Base-by-base conservation (phyloP, 495 filamentous ascomycete species). In the Penicillium maclennaniae region DNA sequence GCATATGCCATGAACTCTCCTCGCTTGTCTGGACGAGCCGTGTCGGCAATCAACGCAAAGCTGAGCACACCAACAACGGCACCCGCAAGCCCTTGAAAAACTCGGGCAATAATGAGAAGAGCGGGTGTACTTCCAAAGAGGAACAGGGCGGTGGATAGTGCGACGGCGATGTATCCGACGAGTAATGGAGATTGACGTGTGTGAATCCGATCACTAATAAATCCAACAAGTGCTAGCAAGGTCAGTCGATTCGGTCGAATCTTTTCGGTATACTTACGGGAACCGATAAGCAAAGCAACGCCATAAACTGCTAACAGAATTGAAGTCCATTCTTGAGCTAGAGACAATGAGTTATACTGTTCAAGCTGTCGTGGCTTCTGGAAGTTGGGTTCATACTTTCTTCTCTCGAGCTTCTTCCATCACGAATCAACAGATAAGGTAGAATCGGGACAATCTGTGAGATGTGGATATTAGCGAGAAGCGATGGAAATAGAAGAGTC, bases 31-130 rank as follows among this genome's bases (percentile, higher is more conserved):
- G 43, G 44, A 27, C 15, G 26, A n/a, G 44, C 51, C 8, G 31
- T 47, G 26, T 54, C 51, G 39, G 51, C 51, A 28, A 54, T 34
- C 7, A 54, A 36, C 1, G 51, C 44, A n/a, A 54, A 47, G 36
- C 51, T 42, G 26, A 54, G 31, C n/a, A 54, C 51, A n/a, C 51
- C 51, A 1, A 54, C 45, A 9, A 54, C 44, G 9, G 51, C 51
- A 25, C 51, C 51, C 8, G 51, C 41, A 6, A 54, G 21, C 2
- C 51, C 51, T 21, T 54, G 51, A 43, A 21, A 54, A 1, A 48
- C 38, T 16, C 49, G 27, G 7, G 49, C 49, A 4, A 47, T 23
- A 15, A 43, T 21, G 23, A 54, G 9, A 7, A 54, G 8, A 14
- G 44, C 16, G 3, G 41, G 41, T n/a, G 40, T 37, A 10, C 19